Conservation (phyloP, 2,329 filamentous ascomycete species). For the Triangularia verruculosa region DNA sequence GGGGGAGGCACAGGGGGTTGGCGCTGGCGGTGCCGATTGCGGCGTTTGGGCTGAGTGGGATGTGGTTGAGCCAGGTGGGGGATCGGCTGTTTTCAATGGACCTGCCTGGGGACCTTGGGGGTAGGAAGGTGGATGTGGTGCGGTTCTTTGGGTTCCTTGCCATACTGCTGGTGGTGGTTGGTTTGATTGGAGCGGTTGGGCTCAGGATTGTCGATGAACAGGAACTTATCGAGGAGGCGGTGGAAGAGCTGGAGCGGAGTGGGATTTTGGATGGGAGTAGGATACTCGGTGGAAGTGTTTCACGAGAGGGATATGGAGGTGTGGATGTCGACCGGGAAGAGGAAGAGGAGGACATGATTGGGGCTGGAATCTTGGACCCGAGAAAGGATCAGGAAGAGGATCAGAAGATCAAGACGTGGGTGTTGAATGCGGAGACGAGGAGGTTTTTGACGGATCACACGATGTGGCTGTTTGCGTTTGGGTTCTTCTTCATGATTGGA, state of each 20-base stretch:
- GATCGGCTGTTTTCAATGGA: constrained; percentile 63
- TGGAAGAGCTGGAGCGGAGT: constrained; percentile 86
- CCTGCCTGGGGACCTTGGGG: constrained; percentile 56
- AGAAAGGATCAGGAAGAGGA: constrained; percentile 47
- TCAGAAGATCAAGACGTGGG: constrained; percentile 76
- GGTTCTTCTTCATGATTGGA: constrained; percentile 90
- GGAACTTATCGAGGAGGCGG: constrained; percentile 83
- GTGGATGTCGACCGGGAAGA: constrained; percentile 36
- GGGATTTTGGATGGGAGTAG: constrained; percentile 74
- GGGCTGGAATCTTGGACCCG: constrained; percentile 40
- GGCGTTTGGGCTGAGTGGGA: constrained; percentile 86
- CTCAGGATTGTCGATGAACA: constrained; percentile 80
- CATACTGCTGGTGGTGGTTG: constrained; percentile 65
- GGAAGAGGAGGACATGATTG: constrained; percentile 42
- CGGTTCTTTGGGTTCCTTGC: constrained; percentile 85
- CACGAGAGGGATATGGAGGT: constrained; percentile 58
- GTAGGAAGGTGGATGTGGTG: constrained; percentile 68
- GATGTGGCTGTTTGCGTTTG: constrained; percentile 91
- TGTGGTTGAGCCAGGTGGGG: constrained; percentile 92
- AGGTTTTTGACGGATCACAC: constrained; percentile 82
- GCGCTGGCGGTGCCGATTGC: constrained; percentile 90
- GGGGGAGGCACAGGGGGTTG: constrained; percentile 80
- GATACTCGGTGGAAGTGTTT: constrained; percentile 53
- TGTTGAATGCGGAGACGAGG: constrained; percentile 87
- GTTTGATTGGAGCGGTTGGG: constrained; percentile 69